phyloP scores from a whole-genome alignment of 2,329 filamentous ascomycete species.

The Colletotrichum paranaense region DNA sequence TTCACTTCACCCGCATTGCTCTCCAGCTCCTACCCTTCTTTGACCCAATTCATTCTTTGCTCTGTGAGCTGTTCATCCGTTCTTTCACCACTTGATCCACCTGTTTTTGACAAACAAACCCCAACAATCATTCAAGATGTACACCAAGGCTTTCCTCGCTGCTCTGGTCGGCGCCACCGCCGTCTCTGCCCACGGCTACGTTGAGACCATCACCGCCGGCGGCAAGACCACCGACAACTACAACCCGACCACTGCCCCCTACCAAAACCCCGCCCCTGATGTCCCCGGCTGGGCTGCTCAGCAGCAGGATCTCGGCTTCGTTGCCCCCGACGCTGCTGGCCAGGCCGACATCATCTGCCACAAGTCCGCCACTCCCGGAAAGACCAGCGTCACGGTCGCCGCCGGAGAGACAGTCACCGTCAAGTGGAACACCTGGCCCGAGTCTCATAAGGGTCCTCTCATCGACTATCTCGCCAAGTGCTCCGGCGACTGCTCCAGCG shows the following conservation, averaged over 20 bases:
- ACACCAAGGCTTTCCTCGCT: conserved; percentile 37
- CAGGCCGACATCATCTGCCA: conserved; percentile 60
- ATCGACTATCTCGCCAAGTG: conserved; percentile 71
- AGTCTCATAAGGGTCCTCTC: conserved; percentile 70
- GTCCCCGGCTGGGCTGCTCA: conserved; percentile 38
- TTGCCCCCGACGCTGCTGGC: conserved; percentile 54
- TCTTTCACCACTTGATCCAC: conserved; percentile 9
- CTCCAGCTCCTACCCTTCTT: conserved; percentile 23
- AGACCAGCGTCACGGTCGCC: conserved; percentile 56
- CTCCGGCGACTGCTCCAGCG: conserved; percentile 63
- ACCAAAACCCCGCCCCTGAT: conserved; percentile 40
- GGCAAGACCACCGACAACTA: conserved; percentile 45
- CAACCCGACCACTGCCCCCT: conserved; percentile 41
- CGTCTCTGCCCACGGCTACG: conserved; percentile 46
- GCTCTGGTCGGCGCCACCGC: conserved; percentile 38
- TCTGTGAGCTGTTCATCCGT: conserved; percentile 32
- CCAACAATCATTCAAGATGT: conserved; percentile 20
- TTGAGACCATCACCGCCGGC: conserved; percentile 43
- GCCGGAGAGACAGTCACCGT: conserved; percentile 71
- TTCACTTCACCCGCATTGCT: conserved; percentile 29
- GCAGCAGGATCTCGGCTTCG: conserved; percentile 54
- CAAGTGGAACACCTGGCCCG: conserved; percentile 74
- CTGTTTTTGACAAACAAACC: background rate
- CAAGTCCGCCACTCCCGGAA: conserved; percentile 53
- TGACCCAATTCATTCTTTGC: conserved; percentile 28